Evolutionary conservation across 2,329 filamentous ascomycete species (phyloP), one percentile per base, ranked within the genome.

Genomic region (Beauveria rudraprayagi): DNA sequence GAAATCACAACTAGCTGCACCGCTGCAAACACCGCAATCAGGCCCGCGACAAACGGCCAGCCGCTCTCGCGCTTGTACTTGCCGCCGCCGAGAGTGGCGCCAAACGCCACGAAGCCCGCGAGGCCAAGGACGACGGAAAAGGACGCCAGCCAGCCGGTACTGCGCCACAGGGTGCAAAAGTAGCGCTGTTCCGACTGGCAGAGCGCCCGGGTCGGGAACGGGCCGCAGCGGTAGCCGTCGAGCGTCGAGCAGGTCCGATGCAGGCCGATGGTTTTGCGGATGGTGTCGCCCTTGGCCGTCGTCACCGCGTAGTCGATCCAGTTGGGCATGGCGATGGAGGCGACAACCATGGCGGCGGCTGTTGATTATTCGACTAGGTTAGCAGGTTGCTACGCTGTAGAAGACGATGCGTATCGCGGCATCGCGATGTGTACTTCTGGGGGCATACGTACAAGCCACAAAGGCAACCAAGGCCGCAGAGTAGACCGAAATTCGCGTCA

Each of bases 161-260:
- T 91, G 62, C 90, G 84, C 93, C 93, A 99, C 82, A 95, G 89
- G 68, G 86, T 89, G 79, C 94, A 97, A 76, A 97, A 97, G 69
- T 86, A 85, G 56, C 85, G 81, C 67, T 87, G 83, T 28, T 68
- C 72, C 41, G 69, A 67, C 26, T 70, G 67, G 62, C 75, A 77
- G 26, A 75, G 62, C 37, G 72, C 68, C 22, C 67, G 66, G 22
- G 67, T 66, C 17, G 73, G 74, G 54, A 73, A 75, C 16, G 66
- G 64, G 59, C 79, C 78, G 73, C 89, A 92, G 52, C 76, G 73
- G n/a, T 77, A 75, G 55, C 84, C 79, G 50, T 83, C 83, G 62
- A 90, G 77, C 62, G 84, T 88, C 59, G 87, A 89, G 76, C 93
- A 99, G 71, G 85, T 86, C 67, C 82, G 83, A 75, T 96, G 90